Base-by-base conservation (phyloP, 352 stramenopile genomes). In the Phytophthora podocarpi region DNA sequence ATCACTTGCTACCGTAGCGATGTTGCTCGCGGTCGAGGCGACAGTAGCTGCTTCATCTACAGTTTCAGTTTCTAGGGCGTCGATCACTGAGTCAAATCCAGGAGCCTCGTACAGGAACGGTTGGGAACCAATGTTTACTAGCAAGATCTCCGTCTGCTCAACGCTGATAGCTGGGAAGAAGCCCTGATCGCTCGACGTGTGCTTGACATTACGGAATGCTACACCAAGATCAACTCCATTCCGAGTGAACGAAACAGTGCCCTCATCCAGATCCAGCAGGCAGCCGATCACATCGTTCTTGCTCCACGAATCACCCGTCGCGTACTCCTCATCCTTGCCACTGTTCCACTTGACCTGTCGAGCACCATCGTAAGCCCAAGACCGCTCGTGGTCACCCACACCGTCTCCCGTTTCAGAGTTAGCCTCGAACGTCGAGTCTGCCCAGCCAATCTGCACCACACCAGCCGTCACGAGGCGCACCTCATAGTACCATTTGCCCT, bases 371-470 rank as follows among this genome's bases (percentile, higher is more conserved):
- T 95, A 97, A 32, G 88, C 76, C 92, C 92, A 98, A 31, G 92
- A 98, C 1, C 80, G 77, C 13, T 69, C 76, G 54, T 97, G 85
- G 66, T 98, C 93, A 28, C 93, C 93, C 4, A 97, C 91, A 11
- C 93, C 93, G 57, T 98, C 85, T 41, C 91, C 93, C 1, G 76
- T 76, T 40, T 79, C 83, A 1, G 87, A 94, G 45, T 95, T 83
- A 9, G 82, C 78, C 15, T 67, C 66, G 48, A 97, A 97, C 3
- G 77, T 76, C 8, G 66, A 78, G 57, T 96, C 87, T 7, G 90
- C 88, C 93, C 92, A 98, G n/a, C 93, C 93, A 46, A 98, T 64
- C 65, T 98, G 93, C 45, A 96, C 90, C 11, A 98, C 75, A 15
- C 90, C 92, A 62, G 83, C 83, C 7, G 90, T 96, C 28, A 97